Percentiles rank a stretch among this genome's conserved stretches.
These are phyloP conservation scores for Fusarium pininemorale DNA, from an alignment of 2,329 filamentous ascomycete species.

Conservation along the genomic window DNA sequence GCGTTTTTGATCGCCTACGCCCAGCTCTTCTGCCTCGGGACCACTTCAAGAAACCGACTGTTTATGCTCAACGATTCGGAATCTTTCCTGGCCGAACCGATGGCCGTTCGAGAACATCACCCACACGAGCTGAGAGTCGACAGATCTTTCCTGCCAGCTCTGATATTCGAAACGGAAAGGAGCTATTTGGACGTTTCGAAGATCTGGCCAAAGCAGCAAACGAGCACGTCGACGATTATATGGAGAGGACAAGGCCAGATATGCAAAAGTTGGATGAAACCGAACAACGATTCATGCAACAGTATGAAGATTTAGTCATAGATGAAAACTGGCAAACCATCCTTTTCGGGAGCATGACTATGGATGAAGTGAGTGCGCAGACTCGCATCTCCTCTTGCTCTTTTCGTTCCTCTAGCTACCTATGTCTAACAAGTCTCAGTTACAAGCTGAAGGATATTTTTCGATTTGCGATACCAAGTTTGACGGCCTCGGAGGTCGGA, in stretches of 20 bases:
- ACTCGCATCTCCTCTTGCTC: neutral
- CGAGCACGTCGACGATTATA: slow-evolving; percentile 32
- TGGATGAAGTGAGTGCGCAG: slow-evolving; percentile 41
- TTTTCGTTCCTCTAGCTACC: neutral
- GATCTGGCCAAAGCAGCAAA: slow-evolving; percentile 11
- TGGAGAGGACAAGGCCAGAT: slow-evolving; percentile 18
- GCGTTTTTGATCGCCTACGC: slow-evolving; percentile 31
- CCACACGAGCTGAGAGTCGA: slow-evolving; percentile 38
- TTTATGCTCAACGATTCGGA: slow-evolving; percentile 43
- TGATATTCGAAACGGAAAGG: slow-evolving; percentile 28
- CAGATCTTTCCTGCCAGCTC: slow-evolving; percentile 3
- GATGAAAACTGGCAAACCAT: slow-evolving; percentile 47
- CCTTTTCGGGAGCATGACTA: slow-evolving; percentile 43
- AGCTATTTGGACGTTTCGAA: slow-evolving; percentile 34
- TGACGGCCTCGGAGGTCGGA: slow-evolving; percentile 26
- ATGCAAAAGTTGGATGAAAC: slow-evolving; percentile 5
- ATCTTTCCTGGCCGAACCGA: slow-evolving; percentile 42
- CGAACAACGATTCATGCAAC: slow-evolving; percentile 32
- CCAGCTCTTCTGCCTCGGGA: slow-evolving; percentile 40
- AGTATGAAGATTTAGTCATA: slow-evolving; percentile 37
- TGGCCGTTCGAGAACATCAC: slow-evolving; percentile 46
- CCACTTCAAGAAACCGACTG: slow-evolving; percentile 35
- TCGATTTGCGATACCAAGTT: slow-evolving; percentile 18
- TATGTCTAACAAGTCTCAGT: slow-evolving; percentile 21
- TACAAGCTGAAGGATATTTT: slow-evolving; percentile 38